A percentile compares a stretch with the other conserved stretches of the same genome.
phyloP scores from a whole-genome alignment of 305 asterid genomes.

The Rubia tinctorum region DNA sequence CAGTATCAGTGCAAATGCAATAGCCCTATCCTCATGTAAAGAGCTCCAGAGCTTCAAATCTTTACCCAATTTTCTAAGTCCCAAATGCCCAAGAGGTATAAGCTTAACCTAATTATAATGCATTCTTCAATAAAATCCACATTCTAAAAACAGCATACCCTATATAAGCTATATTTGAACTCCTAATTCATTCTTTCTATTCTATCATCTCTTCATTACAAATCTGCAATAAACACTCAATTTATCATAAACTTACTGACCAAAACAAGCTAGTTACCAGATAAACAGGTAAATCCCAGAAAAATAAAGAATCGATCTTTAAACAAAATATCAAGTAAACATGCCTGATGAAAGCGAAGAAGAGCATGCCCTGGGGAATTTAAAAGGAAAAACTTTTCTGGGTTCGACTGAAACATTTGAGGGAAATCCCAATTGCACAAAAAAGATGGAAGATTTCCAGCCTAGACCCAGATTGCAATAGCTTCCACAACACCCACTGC shows the following conservation, averaged over 20 bases:
- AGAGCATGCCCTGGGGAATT: conserved; percentile 23
- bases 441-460: conserved; percentile 52
- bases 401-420: conserved; percentile 27
- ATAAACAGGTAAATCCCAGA: not conserved
- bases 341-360: conserved; percentile 40
- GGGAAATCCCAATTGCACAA: conserved; percentile 32
- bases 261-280: not conserved
- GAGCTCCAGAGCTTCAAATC: not conserved
- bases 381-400: conserved; percentile 24
- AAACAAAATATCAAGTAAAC: not conserved
- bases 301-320: conserved; percentile 29
- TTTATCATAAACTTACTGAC: not conserved
- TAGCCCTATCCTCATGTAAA: not conserved
- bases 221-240: not conserved
- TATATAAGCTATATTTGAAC: not conserved
- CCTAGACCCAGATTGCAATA: conserved; percentile 34
- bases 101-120: not conserved
- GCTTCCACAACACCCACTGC: conserved; percentile 23
- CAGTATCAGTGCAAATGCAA: not conserved
- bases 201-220: not conserved
- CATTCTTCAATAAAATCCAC: conserved; percentile 10
- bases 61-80: not conserved
- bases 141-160: not conserved
- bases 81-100: not conserved
- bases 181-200: not conserved